Conservation (phyloP, 495 filamentous ascomycete genomes). For the Penicillium simplicissimum region DNA sequence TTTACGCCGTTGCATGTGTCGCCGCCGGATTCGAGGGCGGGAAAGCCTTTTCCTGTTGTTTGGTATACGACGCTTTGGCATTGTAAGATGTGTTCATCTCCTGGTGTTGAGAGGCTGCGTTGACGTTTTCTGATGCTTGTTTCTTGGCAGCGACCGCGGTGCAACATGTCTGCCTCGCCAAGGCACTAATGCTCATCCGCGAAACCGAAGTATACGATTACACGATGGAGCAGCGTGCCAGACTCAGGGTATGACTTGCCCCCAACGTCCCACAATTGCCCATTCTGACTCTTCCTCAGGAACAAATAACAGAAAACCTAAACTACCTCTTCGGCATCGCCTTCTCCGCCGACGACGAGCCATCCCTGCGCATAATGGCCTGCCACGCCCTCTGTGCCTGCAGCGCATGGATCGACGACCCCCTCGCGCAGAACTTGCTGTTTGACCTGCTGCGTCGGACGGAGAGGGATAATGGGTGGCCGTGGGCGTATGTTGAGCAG, state of each 20-base stretch:
- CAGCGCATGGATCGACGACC: constrained; percentile 38
- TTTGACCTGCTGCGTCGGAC: constrained; percentile 31
- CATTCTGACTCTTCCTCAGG: constrained; percentile 15
- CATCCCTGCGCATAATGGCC: constrained; percentile 41
- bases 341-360: constrained; percentile 41
- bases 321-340: constrained; percentile 43
- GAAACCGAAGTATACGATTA: constrained; percentile 22
- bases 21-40: constrained; percentile 27
- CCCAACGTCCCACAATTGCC: background rate
- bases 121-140: background rate
- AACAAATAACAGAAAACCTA: constrained; percentile 33
- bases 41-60: constrained; percentile 41
- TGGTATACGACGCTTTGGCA: constrained; percentile 42
- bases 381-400: constrained; percentile 43
- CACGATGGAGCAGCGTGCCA: constrained; percentile 14
- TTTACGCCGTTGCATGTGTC: constrained; percentile 42
- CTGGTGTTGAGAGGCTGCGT: background rate
- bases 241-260: constrained; percentile 28
- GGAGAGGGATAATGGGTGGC: constrained; percentile 32
- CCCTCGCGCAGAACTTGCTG: constrained; percentile 23
- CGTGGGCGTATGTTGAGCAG: constrained; percentile 32
- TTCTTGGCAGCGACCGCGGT: constrained; percentile 35
- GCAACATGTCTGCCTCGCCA: constrained; percentile 44
- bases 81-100: constrained; percentile 27
- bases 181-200: constrained; percentile 36